Percentiles rank a stretch among this genome's conserved stretches.
Conservation (phyloP, 176 grass and related monocot species). For the Calamus simplicifolius region DNA sequence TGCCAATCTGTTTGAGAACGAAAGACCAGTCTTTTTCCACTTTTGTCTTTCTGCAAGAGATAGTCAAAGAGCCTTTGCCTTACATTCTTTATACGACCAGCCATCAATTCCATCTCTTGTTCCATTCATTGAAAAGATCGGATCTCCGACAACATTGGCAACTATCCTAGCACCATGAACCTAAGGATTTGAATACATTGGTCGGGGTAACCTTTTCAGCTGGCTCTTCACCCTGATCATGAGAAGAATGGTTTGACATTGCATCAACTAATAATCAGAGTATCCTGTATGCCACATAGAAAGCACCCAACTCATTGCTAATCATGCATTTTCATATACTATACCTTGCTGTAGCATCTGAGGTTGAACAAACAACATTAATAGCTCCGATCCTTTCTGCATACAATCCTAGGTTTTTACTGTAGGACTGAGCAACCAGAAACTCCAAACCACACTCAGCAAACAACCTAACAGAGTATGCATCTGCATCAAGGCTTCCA, state of each 20-base stretch:
- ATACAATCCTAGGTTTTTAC: no score
- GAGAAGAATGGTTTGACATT: not conserved
- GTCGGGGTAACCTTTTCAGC: slow-evolving; percentile 81
- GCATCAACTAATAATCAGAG: not conserved
- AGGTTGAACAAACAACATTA: no score
- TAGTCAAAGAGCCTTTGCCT: no score
- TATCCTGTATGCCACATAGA: not conserved
- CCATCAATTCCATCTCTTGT: slow-evolving; percentile 91
- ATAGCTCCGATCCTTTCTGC: no score
- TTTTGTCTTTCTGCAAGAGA: no score
- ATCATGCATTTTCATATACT: slow-evolving; percentile 9
- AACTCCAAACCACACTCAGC: no score
- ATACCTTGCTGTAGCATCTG: slow-evolving; percentile 63
- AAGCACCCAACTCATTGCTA: not conserved
- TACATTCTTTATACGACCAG: slow-evolving; percentile 91
- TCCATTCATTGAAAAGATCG: slow-evolving; percentile 90
- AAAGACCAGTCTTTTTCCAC: no score
- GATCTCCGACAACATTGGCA: slow-evolving; percentile 83
- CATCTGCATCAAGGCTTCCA: no score
- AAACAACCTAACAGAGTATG: no score
- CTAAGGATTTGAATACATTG: slow-evolving; percentile 94
- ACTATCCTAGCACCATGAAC: slow-evolving; percentile 86
- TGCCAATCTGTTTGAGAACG: no score
- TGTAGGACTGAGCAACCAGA: no score
- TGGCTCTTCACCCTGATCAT: slow-evolving; percentile 84